Evolutionary conservation across 2,329 filamentous ascomycete species (phyloP).

Genomic region (Ascochyta viciae-villosae): DNA sequence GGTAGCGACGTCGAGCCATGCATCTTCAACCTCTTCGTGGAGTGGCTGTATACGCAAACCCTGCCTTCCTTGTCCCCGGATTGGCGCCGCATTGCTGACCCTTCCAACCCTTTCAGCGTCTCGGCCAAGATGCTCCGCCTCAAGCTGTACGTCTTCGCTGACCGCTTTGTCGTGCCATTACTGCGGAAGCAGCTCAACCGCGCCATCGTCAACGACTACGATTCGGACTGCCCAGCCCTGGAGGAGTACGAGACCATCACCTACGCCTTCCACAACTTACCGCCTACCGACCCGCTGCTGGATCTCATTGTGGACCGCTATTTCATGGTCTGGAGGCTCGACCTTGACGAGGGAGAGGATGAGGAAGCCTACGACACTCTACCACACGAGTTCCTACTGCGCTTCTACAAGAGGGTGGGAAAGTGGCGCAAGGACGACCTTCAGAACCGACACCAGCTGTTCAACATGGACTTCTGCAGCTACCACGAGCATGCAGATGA

Average conservation of each 20-base stretch:
- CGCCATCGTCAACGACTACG: slow-evolving; percentile 13
- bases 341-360: slow-evolving; percentile 13
- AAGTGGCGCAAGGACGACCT: slow-evolving; percentile 11
- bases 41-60: slow-evolving; percentile 22
- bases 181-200: slow-evolving; percentile 9
- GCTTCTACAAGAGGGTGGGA: slow-evolving; percentile 14
- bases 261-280: slow-evolving; percentile 21
- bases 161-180: slow-evolving; percentile 14
- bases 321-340: slow-evolving; percentile 16
- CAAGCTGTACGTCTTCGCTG: slow-evolving; percentile 19
- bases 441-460: slow-evolving; percentile 8
- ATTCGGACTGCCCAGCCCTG: slow-evolving; percentile 10
- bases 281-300: slow-evolving; percentile 13
- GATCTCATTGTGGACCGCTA: slow-evolving; percentile 19
- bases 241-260: slow-evolving; percentile 14
- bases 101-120: slow-evolving; percentile 8
- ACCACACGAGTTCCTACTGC: slow-evolving; percentile 9
- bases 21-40: slow-evolving; percentile 19
- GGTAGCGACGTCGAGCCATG: slow-evolving; percentile 14
- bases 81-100: slow-evolving; percentile 15
- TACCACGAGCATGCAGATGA: slow-evolving; percentile 13
- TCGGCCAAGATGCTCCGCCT: slow-evolving; percentile 14
- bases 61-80: slow-evolving; percentile 10
- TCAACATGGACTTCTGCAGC: slow-evolving; percentile 17
- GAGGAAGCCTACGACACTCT: slow-evolving; percentile 8